Percentiles rank a stretch among this genome's conserved stretches.
Conservation (phyloP, 1,284 basidiomycete genomes). For the Apiotrichum mycotoxinovorans region DNA sequence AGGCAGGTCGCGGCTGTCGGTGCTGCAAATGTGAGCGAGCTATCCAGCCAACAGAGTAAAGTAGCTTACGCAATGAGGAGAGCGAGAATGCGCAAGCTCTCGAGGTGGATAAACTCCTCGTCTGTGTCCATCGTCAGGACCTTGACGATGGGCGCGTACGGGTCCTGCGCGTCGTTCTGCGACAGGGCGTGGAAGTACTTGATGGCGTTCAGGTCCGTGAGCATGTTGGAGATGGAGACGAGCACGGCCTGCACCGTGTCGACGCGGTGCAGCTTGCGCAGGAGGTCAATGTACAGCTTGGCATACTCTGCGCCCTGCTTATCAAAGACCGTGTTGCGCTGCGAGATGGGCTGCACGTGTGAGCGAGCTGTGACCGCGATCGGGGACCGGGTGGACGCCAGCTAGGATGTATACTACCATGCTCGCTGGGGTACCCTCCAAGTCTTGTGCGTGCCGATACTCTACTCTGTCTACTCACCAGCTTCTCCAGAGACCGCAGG, state of each 20-base stretch:
- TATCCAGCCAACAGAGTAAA: neutral
- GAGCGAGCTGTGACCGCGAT: neutral
- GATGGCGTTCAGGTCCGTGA: constrained; percentile 55
- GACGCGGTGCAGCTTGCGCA: constrained; percentile 86
- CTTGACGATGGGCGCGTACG: constrained; percentile 80
- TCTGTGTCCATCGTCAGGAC: constrained; percentile 66
- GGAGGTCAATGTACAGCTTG: constrained; percentile 80
- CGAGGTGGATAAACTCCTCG: constrained; percentile 91
- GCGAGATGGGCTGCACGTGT: constrained; percentile 58
- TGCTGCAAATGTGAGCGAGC: constrained; percentile 31
- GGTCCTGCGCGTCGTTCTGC: constrained; percentile 61
- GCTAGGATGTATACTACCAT: no score
- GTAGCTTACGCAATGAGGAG: constrained; percentile 66
- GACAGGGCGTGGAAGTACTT: constrained; percentile 59
- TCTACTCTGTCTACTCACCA: constrained; percentile 26
- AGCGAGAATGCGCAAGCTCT: constrained; percentile 81
- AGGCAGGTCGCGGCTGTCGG: constrained; percentile 53
- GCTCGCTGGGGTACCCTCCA: no score
- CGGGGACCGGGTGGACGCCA: neutral
- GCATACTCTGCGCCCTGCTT: constrained; percentile 80
- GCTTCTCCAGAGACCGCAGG: constrained; percentile 84
- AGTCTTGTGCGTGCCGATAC: neutral
- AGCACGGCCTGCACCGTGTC: constrained; percentile 94
- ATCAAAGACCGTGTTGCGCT: constrained; percentile 68
- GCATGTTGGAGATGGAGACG: constrained; percentile 84